Conservation (phyloP, 2,329 filamentous ascomycete species). For the Pseudocercospora macadamiae region DNA sequence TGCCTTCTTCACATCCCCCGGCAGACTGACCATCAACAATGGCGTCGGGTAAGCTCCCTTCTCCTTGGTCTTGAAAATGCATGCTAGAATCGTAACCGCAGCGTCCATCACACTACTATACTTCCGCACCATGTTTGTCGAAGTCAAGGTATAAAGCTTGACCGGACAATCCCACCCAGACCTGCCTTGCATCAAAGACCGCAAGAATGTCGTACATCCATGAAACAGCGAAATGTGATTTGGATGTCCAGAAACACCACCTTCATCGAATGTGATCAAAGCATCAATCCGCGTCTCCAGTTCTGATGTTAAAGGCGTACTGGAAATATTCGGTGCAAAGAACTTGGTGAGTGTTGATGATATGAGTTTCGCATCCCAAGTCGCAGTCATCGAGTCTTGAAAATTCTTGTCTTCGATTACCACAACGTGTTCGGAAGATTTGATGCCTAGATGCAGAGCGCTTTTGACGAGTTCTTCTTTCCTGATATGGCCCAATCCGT, state of each 20-base stretch:
- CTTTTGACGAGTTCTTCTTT: slow-evolving; percentile 83
- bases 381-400: slow-evolving; percentile 82
- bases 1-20: slow-evolving; percentile 66
- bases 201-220: slow-evolving; percentile 75
- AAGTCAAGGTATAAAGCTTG: slow-evolving; percentile 78
- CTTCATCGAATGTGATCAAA: slow-evolving; percentile 85
- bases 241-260: slow-evolving; percentile 82
- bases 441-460: slow-evolving; percentile 74
- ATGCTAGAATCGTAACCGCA: slow-evolving; percentile 67
- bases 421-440: slow-evolving; percentile 75
- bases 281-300: slow-evolving; percentile 69
- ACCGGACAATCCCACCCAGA: slow-evolving; percentile 67
- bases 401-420: slow-evolving; percentile 83
- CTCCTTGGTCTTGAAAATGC: slow-evolving; percentile 52
- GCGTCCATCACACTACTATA: slow-evolving; percentile 78
- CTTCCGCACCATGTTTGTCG: slow-evolving; percentile 74
- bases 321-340: slow-evolving; percentile 69
- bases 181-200: slow-evolving; percentile 64
- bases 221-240: slow-evolving; percentile 91
- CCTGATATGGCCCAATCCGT: slow-evolving; percentile 80
- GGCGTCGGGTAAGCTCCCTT: slow-evolving; percentile 58
- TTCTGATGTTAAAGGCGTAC: slow-evolving; percentile 44
- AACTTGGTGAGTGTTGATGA: slow-evolving; percentile 69
- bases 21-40: slow-evolving; percentile 72
- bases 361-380: slow-evolving; percentile 74